Evolutionary conservation across 495 filamentous ascomycete genomes (phyloP).

Genomic region (Lasiosphaeris hirsuta): DNA sequence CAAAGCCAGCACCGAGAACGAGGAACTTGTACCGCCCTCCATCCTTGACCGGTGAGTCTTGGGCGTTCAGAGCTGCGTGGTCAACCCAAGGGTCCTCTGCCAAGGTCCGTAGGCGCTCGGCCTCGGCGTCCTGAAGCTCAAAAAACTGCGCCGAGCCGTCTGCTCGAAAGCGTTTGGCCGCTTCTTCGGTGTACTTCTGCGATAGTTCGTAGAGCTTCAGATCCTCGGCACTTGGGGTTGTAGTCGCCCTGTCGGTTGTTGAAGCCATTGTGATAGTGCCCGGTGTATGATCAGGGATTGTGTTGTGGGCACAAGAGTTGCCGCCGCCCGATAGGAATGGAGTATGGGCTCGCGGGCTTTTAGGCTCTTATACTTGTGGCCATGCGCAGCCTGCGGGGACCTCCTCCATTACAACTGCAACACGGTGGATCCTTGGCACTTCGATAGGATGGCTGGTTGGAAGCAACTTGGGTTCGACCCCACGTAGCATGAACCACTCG

Average conservation of each 20-base stretch:
- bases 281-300: neutral
- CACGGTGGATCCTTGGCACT: too few relatives aligned
- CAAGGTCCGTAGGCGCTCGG: conserved; percentile 32
- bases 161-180: conserved; percentile 43
- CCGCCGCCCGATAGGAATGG: neutral
- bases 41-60: conserved; percentile 18
- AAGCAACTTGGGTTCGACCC: too few relatives aligned
- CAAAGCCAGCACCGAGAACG: conserved; percentile 52
- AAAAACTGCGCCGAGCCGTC: conserved; percentile 44
- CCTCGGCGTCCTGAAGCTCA: conserved; percentile 28
- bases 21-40: conserved; percentile 41
- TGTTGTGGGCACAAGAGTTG: neutral
- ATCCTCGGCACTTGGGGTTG: conserved; percentile 15
- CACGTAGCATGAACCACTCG: too few relatives aligned
- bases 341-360: too few relatives aligned
- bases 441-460: too few relatives aligned
- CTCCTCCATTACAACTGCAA: too few relatives aligned
- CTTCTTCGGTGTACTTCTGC: conserved; percentile 45
- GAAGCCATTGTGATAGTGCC: neutral
- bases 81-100: conserved; percentile 47
- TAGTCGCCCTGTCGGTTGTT: neutral
- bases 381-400: too few relatives aligned
- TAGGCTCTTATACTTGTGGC: too few relatives aligned
- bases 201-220: conserved; percentile 29
- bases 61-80: conserved; percentile 37